Conservation (phyloP, 208 protist genomes). For the Acanthamoeba rhysodes region DNA sequence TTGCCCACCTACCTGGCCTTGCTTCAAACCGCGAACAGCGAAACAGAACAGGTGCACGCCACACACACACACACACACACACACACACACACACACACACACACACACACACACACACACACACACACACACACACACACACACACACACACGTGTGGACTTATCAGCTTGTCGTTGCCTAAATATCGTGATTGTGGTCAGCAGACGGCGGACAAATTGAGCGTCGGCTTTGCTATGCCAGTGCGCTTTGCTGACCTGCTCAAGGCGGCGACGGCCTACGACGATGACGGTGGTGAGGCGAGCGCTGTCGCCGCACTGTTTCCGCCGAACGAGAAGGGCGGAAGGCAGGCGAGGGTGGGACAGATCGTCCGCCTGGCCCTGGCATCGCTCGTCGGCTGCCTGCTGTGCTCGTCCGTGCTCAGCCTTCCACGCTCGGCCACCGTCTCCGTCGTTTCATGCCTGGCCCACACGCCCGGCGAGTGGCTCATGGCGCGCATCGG, state of each 20-base stretch:
- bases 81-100: neutral
- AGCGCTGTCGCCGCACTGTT: neutral
- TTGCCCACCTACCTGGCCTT: neutral
- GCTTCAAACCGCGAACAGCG: neutral
- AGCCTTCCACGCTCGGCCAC: neutral
- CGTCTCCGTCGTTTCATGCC: neutral
- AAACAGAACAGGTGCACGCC: neutral
- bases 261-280: neutral
- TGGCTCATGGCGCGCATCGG: neutral
- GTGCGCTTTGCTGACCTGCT: neutral
- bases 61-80: neutral
- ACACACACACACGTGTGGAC: no score
- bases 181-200: neutral
- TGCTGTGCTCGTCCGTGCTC: neutral
- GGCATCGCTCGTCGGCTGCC: slow-evolving; percentile 15
- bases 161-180: no score
- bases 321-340: no score
- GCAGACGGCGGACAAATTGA: neutral
- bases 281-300: neutral
- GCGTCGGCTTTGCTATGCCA: neutral
- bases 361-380: neutral
- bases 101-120: neutral
- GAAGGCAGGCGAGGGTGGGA: no score
- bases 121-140: neutral
- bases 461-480: neutral